Percentiles rank a stretch among this genome's conserved stretches.
Conservation (phyloP, 495 filamentous ascomycete species). For the Annulohypoxylon nitens region DNA sequence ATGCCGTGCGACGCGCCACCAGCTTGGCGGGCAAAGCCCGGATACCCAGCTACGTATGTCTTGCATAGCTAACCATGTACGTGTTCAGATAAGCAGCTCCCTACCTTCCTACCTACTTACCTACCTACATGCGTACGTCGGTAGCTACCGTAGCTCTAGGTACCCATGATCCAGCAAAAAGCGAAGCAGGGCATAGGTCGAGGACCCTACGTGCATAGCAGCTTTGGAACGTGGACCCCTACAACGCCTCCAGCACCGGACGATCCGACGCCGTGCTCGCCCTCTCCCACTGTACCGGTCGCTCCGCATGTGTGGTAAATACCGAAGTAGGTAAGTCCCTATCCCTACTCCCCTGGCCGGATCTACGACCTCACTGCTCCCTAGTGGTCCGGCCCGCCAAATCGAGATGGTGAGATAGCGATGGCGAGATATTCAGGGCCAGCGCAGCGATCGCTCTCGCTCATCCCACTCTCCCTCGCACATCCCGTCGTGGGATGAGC, state of each 20-base stretch:
- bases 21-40: background rate
- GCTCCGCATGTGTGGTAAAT: background rate
- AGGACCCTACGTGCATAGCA: constrained; percentile 29
- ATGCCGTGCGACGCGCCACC: constrained; percentile 28
- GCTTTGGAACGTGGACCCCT: constrained; percentile 25
- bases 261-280: background rate
- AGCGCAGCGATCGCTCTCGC: background rate
- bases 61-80: background rate
- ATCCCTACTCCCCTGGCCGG: background rate
- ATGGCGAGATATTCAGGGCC: background rate
- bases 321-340: background rate
- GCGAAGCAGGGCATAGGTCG: background rate
- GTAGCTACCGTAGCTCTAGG: too few relatives aligned
- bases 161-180: too few relatives aligned
- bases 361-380: background rate
- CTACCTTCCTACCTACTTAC: background rate
- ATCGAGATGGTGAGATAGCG: background rate
- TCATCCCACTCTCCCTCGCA: too few relatives aligned
- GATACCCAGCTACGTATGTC: background rate
- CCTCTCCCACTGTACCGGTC: too few relatives aligned
- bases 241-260: background rate
- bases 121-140: background rate
- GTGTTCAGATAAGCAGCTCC: background rate
- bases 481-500: background rate
- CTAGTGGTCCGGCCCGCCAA: background rate